Conservation (phyloP, 306 rosid species). For the Biancaea sappan region DNA sequence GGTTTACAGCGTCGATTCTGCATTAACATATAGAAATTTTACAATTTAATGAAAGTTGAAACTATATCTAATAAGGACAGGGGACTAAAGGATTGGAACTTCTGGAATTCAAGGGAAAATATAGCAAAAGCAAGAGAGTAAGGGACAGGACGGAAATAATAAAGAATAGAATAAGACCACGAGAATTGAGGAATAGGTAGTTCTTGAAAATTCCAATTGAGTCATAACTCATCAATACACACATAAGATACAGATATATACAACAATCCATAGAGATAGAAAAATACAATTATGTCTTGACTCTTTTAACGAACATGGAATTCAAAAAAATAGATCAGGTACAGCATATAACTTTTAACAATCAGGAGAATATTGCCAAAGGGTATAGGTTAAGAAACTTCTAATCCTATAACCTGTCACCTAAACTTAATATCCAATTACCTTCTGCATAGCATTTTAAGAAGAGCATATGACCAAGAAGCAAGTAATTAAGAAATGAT, state of each 20-base stretch:
- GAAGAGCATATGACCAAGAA: background rate
- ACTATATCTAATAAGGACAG: constrained; percentile 8
- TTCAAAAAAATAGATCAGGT: constrained; percentile 3
- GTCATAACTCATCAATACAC: background rate
- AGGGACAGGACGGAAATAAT: background rate
- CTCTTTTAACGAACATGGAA: background rate
- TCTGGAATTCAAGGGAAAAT: constrained; percentile 7
- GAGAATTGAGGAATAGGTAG: background rate
- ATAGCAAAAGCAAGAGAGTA: background rate
- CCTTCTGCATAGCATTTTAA: constrained; percentile 5
- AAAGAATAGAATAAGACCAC: background rate
- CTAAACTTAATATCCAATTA: constrained; percentile 22
- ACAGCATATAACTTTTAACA: background rate
- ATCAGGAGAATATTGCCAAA: background rate
- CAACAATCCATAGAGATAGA: background rate
- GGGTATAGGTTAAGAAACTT: constrained; percentile 8
- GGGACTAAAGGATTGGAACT: background rate
- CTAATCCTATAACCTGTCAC: constrained; percentile 31
- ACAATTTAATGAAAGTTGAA: background rate
- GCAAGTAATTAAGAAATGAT: background rate
- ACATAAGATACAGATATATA: background rate
- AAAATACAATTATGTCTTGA: background rate
- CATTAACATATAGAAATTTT: background rate
- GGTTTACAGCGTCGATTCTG: background rate
- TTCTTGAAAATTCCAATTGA: background rate